Percentiles rank a stretch among this genome's conserved stretches.
Conservation (phyloP, 148 eudicot species). For the Beta vulgaris region DNA sequence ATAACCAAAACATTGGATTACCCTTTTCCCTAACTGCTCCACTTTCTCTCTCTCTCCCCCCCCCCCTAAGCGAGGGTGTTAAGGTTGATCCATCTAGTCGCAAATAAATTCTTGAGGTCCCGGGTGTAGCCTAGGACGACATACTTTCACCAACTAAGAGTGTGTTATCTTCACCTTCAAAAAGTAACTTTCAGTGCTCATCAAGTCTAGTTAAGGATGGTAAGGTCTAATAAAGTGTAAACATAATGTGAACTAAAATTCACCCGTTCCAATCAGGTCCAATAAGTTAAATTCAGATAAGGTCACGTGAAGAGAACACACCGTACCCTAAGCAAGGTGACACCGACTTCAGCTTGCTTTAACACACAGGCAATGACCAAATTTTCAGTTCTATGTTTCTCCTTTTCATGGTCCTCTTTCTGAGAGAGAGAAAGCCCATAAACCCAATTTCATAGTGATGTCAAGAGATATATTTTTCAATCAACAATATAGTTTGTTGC, state of each 20-base stretch:
- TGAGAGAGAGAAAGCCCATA: not conserved
- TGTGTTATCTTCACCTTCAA: no score
- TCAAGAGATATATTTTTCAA: not conserved
- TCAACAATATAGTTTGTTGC: not conserved
- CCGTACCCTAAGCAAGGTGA: not conserved
- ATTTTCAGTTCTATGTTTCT: not conserved
- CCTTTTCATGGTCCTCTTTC: not conserved
- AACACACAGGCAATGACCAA: not conserved
- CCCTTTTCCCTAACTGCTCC: not conserved
- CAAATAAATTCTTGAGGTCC: not conserved
- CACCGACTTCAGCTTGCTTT: not conserved
- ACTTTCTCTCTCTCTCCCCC: no score
- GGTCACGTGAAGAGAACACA: no score
- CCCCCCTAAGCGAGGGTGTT: not conserved
- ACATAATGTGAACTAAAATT: no score
- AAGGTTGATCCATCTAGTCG: not conserved
- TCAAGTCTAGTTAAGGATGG: no score
- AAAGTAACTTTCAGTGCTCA: no score
- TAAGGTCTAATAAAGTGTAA: no score
- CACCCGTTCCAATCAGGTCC: no score
- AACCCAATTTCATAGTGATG: conserved; percentile 1
- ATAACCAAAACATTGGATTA: not conserved
- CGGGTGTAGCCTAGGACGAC: not conserved
- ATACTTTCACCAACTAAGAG: not conserved
- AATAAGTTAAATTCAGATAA: no score